These are phyloP conservation scores for Candida insectalens DNA, from an alignment of 805 yeast genomes.

Conservation along the genomic window DNA sequence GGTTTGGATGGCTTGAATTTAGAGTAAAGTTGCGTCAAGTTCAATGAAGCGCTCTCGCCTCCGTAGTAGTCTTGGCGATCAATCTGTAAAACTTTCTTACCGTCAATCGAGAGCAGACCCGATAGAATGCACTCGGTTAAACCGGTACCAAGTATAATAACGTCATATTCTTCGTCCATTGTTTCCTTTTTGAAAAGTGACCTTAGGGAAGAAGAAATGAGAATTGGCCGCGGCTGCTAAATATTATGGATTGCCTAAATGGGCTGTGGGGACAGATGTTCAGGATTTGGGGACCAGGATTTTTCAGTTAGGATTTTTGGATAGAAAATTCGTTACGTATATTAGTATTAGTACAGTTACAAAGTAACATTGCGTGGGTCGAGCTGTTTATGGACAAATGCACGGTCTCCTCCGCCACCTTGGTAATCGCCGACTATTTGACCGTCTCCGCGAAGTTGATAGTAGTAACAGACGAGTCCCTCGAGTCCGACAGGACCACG, in stretches of 20 bases:
- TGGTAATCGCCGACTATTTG: constrained; percentile 86
- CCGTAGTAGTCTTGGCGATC: constrained; percentile 97
- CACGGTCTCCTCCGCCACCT: constrained; percentile 84
- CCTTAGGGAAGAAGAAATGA: not conserved
- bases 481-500: constrained; percentile 98
- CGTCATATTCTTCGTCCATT: constrained; percentile 97
- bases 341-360: too few relatives aligned
- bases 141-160: constrained; percentile 91
- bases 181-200: not conserved
- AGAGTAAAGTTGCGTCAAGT: constrained; percentile 59
- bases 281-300: not conserved
- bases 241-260: not conserved
- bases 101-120: constrained; percentile 93
- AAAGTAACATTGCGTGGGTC: constrained; percentile 28
- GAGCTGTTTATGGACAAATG: constrained; percentile 64
- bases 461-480: constrained; percentile 93
- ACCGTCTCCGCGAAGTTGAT: constrained; percentile 85
- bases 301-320: not conserved
- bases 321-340: not conserved
- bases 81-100: constrained; percentile 92
- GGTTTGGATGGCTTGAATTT: constrained; percentile 80
- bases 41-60: constrained; percentile 82
- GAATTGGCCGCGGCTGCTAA: not conserved
- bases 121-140: constrained; percentile 93
- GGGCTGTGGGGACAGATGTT: not conserved